Percentiles rank a stretch among this genome's conserved stretches.
Conservation (phyloP, 805 yeast genomes). For the Cyberlindnera mycetangii region DNA sequence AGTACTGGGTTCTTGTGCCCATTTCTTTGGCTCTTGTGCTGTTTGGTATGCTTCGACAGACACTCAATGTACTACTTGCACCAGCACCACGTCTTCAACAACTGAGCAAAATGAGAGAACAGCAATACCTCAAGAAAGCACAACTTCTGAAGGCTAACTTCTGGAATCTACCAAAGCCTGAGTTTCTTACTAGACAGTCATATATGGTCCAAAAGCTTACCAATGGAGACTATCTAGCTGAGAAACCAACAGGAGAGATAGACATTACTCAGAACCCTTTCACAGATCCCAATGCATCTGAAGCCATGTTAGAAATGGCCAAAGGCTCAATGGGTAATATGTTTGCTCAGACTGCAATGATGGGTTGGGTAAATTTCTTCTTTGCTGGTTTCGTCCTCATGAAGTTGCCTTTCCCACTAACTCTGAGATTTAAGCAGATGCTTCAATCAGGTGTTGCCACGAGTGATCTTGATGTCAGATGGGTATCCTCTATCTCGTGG, state of each 20-base stretch:
- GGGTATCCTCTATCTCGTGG: conserved; percentile 96
- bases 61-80: conserved; percentile 57
- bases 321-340: conserved; percentile 80
- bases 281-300: conserved; percentile 67
- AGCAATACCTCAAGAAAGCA: conserved; percentile 60
- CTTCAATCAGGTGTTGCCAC: conserved; percentile 85
- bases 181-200: conserved; percentile 52
- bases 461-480: conserved; percentile 79
- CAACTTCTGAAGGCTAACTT: conserved; percentile 54
- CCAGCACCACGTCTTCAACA: conserved; percentile 53
- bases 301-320: conserved; percentile 70
- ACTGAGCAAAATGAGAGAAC: conserved; percentile 52
- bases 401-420: conserved; percentile 89
- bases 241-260: conserved; percentile 31
- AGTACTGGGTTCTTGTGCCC: conserved; percentile 89
- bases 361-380: conserved; percentile 95
- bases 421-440: conserved; percentile 88
- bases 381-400: conserved; percentile 88
- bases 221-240: conserved; percentile 47
- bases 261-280: conserved; percentile 55
- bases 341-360: conserved; percentile 87
- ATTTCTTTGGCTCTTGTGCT: conserved; percentile 87
- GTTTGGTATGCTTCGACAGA: conserved; percentile 75
- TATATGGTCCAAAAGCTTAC: conserved; percentile 46
- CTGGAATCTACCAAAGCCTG: conserved; percentile 46